Base-by-base conservation (phyloP, 352 stramenopile genomes). In the Phytopythium oedochilum region DNA sequence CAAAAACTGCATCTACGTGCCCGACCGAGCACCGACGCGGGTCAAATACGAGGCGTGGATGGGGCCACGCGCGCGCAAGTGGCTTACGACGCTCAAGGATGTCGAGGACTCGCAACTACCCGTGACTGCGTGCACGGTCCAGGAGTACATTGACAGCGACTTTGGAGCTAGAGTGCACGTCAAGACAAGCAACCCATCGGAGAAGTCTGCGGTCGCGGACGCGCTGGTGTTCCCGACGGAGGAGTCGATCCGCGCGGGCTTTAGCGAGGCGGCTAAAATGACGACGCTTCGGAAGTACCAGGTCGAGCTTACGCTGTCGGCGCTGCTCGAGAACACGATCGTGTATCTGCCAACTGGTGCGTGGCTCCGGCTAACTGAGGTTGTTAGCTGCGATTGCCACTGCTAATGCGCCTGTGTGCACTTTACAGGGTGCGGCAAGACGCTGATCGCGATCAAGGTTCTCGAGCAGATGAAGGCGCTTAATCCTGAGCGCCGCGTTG, bases 241-340 rank as follows among this genome's bases (percentile, higher is more conserved):
- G 46, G 45, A 36, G 23, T 66, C 63, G 2, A 67, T 83, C 23
- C 63, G 68, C 22, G 51, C 17, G 12, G 43, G 69, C 28, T 79
- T 81, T 23, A 61, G 18, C 15, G 57, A 65, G 7, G 57, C 26
- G 18, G 61, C 70, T 0, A 77, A 81, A 17, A 71, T 89, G 54
- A 88, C 76, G 0, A 54, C 53, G 6, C 53, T 93, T 45, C 67
- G 80, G 35, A 43, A 61, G 12, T 93, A 93, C 36, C 83, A 93
- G 59, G 60, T 86, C 32, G 83, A 93, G 54, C 55, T 90, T 4
- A 72, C 72, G 28, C 32, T 93, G 2, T 88, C 75, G 28, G 76
- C 80, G 9, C 57, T 91, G 50, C 64, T 89, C 11, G 78, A 90
- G 50, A 93, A 91, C 62, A 89, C 80, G 3, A 85, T 93, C 44